Conservation (phyloP, 495 filamentous ascomycete genomes). For the Podospora appendiculata region DNA sequence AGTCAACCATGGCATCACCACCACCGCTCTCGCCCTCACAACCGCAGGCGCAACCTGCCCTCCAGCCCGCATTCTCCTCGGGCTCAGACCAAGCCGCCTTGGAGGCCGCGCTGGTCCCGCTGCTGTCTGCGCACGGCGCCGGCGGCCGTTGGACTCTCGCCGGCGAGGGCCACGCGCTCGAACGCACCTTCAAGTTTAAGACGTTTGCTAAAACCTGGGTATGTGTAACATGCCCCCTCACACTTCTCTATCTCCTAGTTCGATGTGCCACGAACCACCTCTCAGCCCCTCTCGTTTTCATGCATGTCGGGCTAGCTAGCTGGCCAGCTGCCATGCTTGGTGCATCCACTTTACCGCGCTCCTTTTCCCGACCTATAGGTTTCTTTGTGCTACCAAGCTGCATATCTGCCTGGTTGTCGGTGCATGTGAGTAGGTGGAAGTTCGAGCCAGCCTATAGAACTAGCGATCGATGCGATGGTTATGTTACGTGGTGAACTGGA, state of each 20-base stretch:
- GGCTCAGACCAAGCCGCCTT: conserved; percentile 22
- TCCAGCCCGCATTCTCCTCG: conserved; percentile 15
- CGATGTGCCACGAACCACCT: not conserved
- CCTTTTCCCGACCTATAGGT: too few species aligned
- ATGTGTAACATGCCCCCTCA: conserved; percentile 11
- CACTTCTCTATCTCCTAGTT: not conserved
- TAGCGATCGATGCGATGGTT: too few species aligned
- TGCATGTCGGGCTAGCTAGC: not conserved
- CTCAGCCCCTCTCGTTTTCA: not conserved
- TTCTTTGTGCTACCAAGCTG: too few species aligned
- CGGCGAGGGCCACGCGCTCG: conserved; percentile 42
- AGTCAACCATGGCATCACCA: conserved; percentile 1
- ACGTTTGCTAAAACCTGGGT: conserved; percentile 58
- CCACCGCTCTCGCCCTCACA: too few species aligned
- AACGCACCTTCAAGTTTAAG: conserved; percentile 55
- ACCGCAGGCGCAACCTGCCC: too few species aligned
- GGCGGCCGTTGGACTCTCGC: conserved; percentile 46
- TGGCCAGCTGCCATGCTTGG: not conserved
- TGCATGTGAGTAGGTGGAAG: too few species aligned
- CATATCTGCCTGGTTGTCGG: too few species aligned
- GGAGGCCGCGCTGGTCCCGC: not conserved
- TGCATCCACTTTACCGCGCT: too few species aligned
- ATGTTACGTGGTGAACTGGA: too few species aligned
- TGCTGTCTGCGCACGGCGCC: not conserved
- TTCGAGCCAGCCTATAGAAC: too few species aligned